A percentile compares a stretch with the other conserved stretches of the same genome.
These are phyloP conservation scores for Suillus decipiens DNA, from an alignment of 768 basidiomycete genomes.

Conservation along the genomic window DNA sequence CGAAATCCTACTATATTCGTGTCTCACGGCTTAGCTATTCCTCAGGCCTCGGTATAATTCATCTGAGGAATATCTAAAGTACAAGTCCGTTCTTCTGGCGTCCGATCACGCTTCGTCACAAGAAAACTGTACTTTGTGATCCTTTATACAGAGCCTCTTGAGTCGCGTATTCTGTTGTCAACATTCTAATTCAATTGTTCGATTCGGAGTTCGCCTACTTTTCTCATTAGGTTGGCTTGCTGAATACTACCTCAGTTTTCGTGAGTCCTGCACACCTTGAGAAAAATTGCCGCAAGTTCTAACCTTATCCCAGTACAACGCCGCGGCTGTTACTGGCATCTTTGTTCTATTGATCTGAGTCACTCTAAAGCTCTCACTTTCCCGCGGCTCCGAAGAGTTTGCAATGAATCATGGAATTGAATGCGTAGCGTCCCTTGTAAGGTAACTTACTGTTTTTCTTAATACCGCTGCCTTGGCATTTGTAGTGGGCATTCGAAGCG, in stretches of 20 bases:
- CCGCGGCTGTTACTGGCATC: neutral
- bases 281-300: neutral
- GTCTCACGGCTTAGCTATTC: neutral
- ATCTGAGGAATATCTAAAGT: neutral
- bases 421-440: neutral
- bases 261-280: neutral
- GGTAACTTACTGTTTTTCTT: neutral
- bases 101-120: neutral
- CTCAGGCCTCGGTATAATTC: neutral
- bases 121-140: neutral
- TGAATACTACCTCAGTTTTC: neutral
- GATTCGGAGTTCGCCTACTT: neutral
- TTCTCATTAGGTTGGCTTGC: neutral
- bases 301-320: neutral
- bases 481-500: slow-evolving; percentile 13
- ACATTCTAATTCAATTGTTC: neutral
- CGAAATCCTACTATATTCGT: neutral
- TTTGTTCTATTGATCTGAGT: neutral
- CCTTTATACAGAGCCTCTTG: neutral
- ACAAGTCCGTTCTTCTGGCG: neutral
- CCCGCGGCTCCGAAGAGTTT: neutral
- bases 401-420: neutral
- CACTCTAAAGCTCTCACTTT: no score
- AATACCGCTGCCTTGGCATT: slow-evolving; percentile 21
- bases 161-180: neutral